Evolutionary conservation across 2,329 filamentous ascomycete genomes (phyloP).

Genomic region (Didymella sp.): DNA sequence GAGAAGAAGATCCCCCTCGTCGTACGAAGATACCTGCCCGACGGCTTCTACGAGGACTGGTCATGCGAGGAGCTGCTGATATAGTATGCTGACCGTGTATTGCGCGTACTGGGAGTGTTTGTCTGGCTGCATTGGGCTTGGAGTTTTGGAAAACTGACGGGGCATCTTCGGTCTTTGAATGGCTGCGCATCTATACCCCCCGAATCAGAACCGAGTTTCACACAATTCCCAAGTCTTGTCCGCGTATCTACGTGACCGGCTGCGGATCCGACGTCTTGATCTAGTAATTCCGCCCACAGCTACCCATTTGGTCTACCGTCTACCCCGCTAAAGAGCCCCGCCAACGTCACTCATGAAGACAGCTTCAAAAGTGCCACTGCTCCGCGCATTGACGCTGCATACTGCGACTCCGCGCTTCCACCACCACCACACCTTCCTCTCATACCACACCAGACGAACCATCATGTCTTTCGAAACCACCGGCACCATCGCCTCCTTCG

Average conservation of each 20-base stretch:
- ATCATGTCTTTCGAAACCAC: constrained; percentile 81
- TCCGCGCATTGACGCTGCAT: constrained; percentile 19
- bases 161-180: constrained; percentile 42
- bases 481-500: constrained; percentile 87
- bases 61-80: constrained; percentile 90
- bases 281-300: constrained; percentile 15
- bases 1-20: constrained; percentile 99
- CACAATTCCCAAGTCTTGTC: constrained; percentile 35
- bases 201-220: constrained; percentile 46
- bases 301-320: constrained; percentile 10
- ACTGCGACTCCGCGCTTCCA: constrained; percentile 5
- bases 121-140: constrained; percentile 44
- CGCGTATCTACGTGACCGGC: constrained; percentile 34
- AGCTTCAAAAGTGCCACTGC: constrained; percentile 33
- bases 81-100: constrained; percentile 27
- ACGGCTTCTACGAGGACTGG: constrained; percentile 99
- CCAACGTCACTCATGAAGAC: constrained; percentile 42
- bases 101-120: constrained; percentile 6
- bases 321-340: constrained; percentile 7
- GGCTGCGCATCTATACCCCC: constrained; percentile 35
- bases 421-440: constrained; percentile 16
- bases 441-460: constrained; percentile 25
- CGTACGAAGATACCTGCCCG: constrained; percentile 91
- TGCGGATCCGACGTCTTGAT: constrained; percentile 37
- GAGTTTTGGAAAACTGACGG: constrained; percentile 42